Evolutionary conservation across 768 basidiomycete species (phyloP), one percentile per base, ranked within the genome.

Genomic region (Collybia sp.): DNA sequence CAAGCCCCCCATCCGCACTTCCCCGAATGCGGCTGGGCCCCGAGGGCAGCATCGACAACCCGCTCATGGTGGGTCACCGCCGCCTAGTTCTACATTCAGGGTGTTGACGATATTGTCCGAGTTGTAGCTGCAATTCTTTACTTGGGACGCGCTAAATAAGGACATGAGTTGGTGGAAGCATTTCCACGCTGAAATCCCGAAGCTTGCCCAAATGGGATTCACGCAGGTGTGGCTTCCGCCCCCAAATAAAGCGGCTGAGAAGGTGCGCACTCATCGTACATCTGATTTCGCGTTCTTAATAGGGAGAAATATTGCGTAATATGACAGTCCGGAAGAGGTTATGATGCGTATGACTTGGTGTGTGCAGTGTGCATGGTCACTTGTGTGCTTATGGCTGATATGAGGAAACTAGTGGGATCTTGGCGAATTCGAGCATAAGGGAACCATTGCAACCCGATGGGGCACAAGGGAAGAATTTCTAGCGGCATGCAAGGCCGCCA

Each of bases 311-410:
- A 17, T 32, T n/a, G 13, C 19, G 17, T 45, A 44, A 30, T 40
- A 25, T 54, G 20, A 30, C 52, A 90, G 88, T 60, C 65, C 49
- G 86, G 86, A 15, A 75, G 83, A 53, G 89, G 89, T 19, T 92
- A 92, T 53, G 89, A 92, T 60, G 89, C 86, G 1, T 92, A 92
- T 62, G 90, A 92, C 58, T 58, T 92, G 65, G 88, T 90, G 64
- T 44, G 69, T 25, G 59, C 30, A 16, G 15, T 41, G 19, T 30
- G n/a, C 25, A 30, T n/a, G 31, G 12, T 47, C n/a, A 18, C 35
- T 13, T 10, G 9, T 46, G 20, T 10, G 13, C 16, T 32, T 11
- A 16, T 5, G 2, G 6, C 35, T 18, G 12, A 33, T 40, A 43
- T 39, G 30, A 30, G 13, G 35, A 13, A 13, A 37, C 31, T 30